A percentile compares a stretch with the other conserved stretches of the same genome.
Evolutionary conservation across 345 rosid species (phyloP).

Genomic region (Salix exigua): DNA sequence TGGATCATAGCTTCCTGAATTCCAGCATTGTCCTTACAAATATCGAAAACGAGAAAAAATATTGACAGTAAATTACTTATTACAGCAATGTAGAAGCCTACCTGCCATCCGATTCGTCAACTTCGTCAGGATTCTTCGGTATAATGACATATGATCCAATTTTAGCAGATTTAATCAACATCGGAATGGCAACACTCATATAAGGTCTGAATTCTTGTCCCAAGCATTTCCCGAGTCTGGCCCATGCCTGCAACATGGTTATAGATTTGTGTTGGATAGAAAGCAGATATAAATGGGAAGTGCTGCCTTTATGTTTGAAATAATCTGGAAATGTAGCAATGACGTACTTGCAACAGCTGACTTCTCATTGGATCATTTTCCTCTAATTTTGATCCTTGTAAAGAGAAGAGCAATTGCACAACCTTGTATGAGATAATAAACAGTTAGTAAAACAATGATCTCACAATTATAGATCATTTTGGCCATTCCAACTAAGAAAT

Average conservation of each 20-base stretch:
- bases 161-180: conserved; percentile 9
- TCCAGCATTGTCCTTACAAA: background rate
- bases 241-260: conserved; percentile 14
- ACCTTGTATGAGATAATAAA: background rate
- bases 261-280: background rate
- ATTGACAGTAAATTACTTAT: background rate
- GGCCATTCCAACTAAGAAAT: background rate
- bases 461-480: background rate
- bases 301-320: background rate
- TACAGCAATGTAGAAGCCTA: background rate
- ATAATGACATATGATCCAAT: background rate
- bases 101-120: conserved; percentile 1
- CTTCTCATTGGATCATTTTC: conserved; percentile 3
- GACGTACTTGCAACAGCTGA: conserved; percentile 10
- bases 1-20: background rate
- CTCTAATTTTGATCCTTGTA: background rate
- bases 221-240: conserved; percentile 11
- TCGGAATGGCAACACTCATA: conserved; percentile 12
- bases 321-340: background rate
- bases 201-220: conserved; percentile 14
- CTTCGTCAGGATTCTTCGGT: background rate
- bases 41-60: background rate
- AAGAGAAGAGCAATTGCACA: background rate
- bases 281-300: background rate
- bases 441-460: background rate